Base-by-base conservation (phyloP, 164 flowering plant species). In the Pachysandra terminalis region DNA sequence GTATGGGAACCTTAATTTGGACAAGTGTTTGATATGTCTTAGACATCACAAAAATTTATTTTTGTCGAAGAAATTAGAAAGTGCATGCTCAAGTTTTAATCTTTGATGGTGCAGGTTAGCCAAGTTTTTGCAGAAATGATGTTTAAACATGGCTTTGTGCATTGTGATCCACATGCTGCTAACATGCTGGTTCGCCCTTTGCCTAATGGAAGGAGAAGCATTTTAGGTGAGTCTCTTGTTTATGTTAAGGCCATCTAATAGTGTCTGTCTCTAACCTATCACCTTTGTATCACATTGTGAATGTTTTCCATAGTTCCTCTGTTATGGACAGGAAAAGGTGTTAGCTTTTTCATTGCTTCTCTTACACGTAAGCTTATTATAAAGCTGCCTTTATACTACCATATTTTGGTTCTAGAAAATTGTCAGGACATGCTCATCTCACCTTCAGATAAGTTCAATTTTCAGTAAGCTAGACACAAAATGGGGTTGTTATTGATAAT, bases 121-220 rank as follows among this genome's bases (percentile, higher is more conserved):
- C 83, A 86, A 75, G 80, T 87, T 65, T 95, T 95, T 84, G 96
- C 97, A 67, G 98, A 91, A 77, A 95, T 95, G 99, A 92, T 87
- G 72, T 95, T 85, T 72, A 95, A 78, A 68, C 99, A 95, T 83
- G 99, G 99, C 13, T 95, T 95, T 82, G 97, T 95, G 64, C 97
- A 95, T 74, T 95, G 99, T 85, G 99, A 95, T 68, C 99, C 99
- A 53, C 99, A 95, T 84, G 91, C 90, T 72, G 99, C 99, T n/a
- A 95, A 92, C 78, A 76, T 95, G 82, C 68, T 95, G 32, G 81
- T 95, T 78, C 96, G 99, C 5, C 96, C 96, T 67, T 57, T 87
- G 76, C 94, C 97, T 41, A 73, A 81, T 48, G 73, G 80, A 22
- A 77, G 70, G 70, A 74, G 73, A 61, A 80, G 68, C 71, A 74